Conservation (phyloP, 2,329 filamentous ascomycete species). For the Lachnum nothofagi region DNA sequence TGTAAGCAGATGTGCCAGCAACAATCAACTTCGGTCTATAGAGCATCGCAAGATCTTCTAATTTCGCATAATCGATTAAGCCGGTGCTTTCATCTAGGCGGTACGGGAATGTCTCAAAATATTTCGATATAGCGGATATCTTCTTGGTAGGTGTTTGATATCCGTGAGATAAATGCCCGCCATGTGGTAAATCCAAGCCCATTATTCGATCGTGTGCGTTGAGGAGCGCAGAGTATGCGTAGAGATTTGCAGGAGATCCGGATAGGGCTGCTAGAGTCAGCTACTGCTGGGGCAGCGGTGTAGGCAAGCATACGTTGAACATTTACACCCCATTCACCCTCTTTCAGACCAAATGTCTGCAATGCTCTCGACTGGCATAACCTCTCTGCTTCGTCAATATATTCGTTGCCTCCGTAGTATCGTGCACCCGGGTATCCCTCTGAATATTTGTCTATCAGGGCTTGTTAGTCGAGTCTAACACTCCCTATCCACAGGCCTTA, state of each 20-base stretch:
- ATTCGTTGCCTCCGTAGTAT: conserved; percentile 96
- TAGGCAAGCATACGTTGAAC: conserved; percentile 64
- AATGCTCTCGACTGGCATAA: conserved; percentile 87
- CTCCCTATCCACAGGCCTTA: conserved; percentile 39
- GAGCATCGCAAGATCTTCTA: conserved; percentile 79
- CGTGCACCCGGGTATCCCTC: conserved; percentile 94
- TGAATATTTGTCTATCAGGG: conserved; percentile 79
- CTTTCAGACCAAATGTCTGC: conserved; percentile 76
- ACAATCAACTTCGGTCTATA: conserved; percentile 96
- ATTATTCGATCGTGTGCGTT: conserved; percentile 91
- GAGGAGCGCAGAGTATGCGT: conserved; percentile 89
- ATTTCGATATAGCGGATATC: conserved; percentile 98
- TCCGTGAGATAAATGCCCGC: conserved; percentile 91
- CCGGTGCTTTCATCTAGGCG: conserved; percentile 84
- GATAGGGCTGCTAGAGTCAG: conserved; percentile 30
- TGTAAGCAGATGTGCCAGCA: conserved; percentile 92
- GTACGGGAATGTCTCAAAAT: conserved; percentile 97
- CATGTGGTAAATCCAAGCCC: conserved; percentile 93
- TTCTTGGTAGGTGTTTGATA: conserved; percentile 93
- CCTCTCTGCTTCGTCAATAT: conserved; percentile 85
- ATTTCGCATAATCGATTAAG: conserved; percentile 87
- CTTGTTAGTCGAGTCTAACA: conserved; percentile 35
- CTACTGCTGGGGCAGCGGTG: not conserved
- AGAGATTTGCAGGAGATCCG: conserved; percentile 65
- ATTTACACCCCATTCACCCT: conserved; percentile 92